Conservation (phyloP, 768 basidiomycete species). For the Candolleomyces eurysporus region DNA sequence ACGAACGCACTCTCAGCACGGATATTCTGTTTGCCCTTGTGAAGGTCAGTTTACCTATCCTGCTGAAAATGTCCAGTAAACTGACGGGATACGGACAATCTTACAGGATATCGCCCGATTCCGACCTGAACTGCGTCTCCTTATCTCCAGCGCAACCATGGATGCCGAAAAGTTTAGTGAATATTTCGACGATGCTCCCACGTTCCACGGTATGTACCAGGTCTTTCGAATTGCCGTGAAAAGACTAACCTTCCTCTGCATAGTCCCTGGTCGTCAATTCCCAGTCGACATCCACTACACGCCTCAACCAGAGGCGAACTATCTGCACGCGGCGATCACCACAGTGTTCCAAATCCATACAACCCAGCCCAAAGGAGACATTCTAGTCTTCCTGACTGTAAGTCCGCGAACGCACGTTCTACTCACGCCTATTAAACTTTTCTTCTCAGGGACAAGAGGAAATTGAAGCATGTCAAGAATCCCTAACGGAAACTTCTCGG, state of each 20-base stretch:
- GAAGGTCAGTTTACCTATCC: constrained; percentile 67
- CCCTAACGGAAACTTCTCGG: constrained; percentile 90
- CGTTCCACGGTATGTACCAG: constrained; percentile 74
- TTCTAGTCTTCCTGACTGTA: constrained; percentile 95
- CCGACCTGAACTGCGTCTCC: constrained; percentile 86
- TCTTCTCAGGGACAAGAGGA: constrained; percentile 90
- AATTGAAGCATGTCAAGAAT: constrained; percentile 97
- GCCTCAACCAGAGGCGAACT: constrained; percentile 98
- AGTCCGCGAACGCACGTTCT: constrained; percentile 19
- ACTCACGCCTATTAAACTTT: constrained; percentile 1
- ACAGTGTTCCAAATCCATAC: constrained; percentile 99
- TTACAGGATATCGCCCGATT: constrained; percentile 92
- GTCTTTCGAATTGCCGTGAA: background rate
- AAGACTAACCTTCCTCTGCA: constrained; percentile 2
- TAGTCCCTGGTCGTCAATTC: constrained; percentile 95
- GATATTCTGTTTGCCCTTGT: constrained; percentile 98
- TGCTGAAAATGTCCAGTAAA: background rate
- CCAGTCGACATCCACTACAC: constrained; percentile 99
- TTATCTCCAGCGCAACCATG: constrained; percentile 96
- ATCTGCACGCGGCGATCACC: constrained; percentile 96
- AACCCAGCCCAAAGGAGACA: constrained; percentile 96
- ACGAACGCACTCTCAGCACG: constrained; percentile 95
- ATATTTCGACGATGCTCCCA: constrained; percentile 95
- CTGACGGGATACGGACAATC: constrained; percentile 10
- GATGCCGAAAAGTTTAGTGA: constrained; percentile 98